Base-by-base conservation (phyloP, 2,329 filamentous ascomycete genomes). In the Akanthomyces muscarius region DNA sequence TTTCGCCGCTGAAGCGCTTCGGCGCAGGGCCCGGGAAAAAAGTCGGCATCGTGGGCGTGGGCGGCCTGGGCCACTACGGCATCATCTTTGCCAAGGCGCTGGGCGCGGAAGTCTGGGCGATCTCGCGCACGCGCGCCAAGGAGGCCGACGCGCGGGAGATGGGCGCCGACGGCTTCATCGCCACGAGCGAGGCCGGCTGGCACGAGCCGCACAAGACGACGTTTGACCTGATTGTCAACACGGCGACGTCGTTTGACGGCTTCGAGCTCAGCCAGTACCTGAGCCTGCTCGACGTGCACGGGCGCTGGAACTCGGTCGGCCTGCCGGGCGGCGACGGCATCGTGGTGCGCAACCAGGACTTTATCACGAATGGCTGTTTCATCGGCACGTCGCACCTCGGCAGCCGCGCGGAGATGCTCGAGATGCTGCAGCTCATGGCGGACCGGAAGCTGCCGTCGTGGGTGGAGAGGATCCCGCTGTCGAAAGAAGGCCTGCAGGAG, bases 181-280 rank as follows among this genome's bases (percentile, higher is more conserved):
- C 83, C 16, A 86, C 84, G 0, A 71, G 76, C 41, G 83, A 86
- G 72, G 76, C 81, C 71, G 78, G 79, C 71, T 88, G 86, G 85
- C 81, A 82, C 68, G 75, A 78, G 72, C 75, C 76, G 8, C 84
- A 87, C 73, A 71, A 77, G 70, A 82, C 85, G 79, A 86, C 83
- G 1, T 91, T 92, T 69, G 90, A 92, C 77, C 81, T 92, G 69
- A 89, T 92, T 73, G 74, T 92, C 79, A 91, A 89, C 81, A 88
- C 86, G 8, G 88, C 90, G 69, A 90, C 86, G 71, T 86, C 83
- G 42, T 88, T 85, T 58, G 84, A 87, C 58, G 82, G 81, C 54
- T 91, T 91, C 76, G 85, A 91, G 71, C 78, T 91, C 38, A 76
- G 77, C 59, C 83, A 88, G 66, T 96, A 95, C 79, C 85, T 96